phyloP scores from a whole-genome alignment of 31 red algal genomes.

The Odonthalia washingtoniensis region DNA sequence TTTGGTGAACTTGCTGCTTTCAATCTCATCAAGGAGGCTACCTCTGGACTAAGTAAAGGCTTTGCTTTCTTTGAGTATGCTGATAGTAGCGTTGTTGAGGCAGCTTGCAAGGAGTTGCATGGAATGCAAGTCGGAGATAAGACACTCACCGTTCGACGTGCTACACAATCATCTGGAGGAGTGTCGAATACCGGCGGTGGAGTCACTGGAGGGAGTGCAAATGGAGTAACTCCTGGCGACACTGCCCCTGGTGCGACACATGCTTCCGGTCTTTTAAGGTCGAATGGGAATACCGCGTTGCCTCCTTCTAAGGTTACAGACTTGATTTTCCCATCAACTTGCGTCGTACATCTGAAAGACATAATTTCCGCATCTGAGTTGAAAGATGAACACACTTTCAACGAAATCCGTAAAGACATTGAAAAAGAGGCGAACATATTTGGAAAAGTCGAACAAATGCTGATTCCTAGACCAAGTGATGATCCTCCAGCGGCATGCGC shows the following conservation, averaged over 20 bases:
- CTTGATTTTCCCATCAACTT: slow-evolving; percentile 49
- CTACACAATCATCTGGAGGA: slow-evolving; percentile 53
- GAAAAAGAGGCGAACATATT: slow-evolving; percentile 72
- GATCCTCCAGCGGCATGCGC: background rate
- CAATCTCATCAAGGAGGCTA: slow-evolving; percentile 92
- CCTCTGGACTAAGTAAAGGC: slow-evolving; percentile 89
- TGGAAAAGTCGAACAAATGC: slow-evolving; percentile 58
- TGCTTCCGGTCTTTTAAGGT: slow-evolving; percentile 21
- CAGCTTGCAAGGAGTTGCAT: slow-evolving; percentile 74
- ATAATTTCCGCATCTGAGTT: slow-evolving; percentile 69
- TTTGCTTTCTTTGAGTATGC: slow-evolving; percentile 94
- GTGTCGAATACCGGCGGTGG: slow-evolving; percentile 16
- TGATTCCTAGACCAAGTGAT: slow-evolving; percentile 52
- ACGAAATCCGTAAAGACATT: slow-evolving; percentile 80
- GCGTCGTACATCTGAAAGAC: slow-evolving; percentile 77
- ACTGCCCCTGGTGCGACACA: slow-evolving; percentile 36
- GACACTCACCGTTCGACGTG: slow-evolving; percentile 85
- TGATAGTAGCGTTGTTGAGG: slow-evolving; percentile 69
- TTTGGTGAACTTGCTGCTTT: slow-evolving; percentile 87
- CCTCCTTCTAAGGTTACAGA: slow-evolving; percentile 6
- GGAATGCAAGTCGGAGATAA: slow-evolving; percentile 88
- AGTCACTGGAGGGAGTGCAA: background rate
- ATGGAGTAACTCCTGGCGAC: background rate
- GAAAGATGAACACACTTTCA: slow-evolving; percentile 78
- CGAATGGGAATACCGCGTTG: background rate